Base-by-base conservation (phyloP, 306 rosid species). In the Oxytropis ochrocephala region DNA sequence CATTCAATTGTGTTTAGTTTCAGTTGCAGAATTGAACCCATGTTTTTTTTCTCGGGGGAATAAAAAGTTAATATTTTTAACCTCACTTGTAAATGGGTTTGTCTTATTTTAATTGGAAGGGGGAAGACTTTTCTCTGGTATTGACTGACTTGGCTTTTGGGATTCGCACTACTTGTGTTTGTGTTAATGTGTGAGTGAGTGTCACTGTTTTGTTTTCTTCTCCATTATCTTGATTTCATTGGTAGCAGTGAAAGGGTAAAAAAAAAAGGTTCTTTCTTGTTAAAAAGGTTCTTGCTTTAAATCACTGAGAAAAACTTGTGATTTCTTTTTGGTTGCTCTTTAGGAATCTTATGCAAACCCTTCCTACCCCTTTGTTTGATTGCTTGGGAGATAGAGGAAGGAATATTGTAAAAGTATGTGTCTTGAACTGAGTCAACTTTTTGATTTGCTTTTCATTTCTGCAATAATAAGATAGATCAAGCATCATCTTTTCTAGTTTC, bases 201-300 rank as follows among this genome's bases (percentile, higher is more conserved):
- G 36, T 67, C 60, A 49, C 75, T 59, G 29, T 75, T 59, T n/a
- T 57, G 24, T 75, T 61, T n/a, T 51, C 47, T 53, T 36, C 27
- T 58, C 6, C 72, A n/a, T 71, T 63, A 11, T 73, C 43, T 56
- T 42, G 75, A 55, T 59, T 74, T 67, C 58, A 69, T 67, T 62
- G 74, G 71, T 35, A 58, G 52, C 67, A 68, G 66, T 68, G 70
- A 77, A 72, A 71, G 78, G 39, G 39, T 35, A 70, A 70, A 79
- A 78, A 46, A 46, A 60, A 62, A 58, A 21, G 64, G 74, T 74
- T 72, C 70, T 79, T 81, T 86, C 69, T 50, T 69, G 73, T 47
- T 70, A 51, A 41, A 77, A 84, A 81, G 79, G 62, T 68, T 58
- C 19, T 41, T 75, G 80, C 90, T 83, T 89, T 83, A 63, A 75